Conservation (phyloP, 257 asterid species). For the Penstemon barbatus region DNA sequence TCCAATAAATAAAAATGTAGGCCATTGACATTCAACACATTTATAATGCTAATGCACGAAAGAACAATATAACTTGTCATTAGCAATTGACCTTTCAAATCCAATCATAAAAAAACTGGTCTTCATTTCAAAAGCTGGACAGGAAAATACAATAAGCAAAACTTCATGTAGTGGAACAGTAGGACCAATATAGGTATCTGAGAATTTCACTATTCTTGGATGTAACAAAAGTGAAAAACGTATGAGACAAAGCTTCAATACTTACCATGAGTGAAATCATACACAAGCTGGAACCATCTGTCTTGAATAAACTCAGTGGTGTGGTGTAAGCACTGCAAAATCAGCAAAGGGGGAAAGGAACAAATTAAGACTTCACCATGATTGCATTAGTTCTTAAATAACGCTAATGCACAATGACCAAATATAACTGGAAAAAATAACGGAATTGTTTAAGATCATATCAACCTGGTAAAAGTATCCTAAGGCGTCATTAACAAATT, state of each 20-base stretch:
- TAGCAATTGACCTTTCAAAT: not conserved
- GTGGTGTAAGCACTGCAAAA: slow-evolving; percentile 55
- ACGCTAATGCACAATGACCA: slow-evolving; percentile 19
- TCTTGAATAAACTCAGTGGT: slow-evolving; percentile 40
- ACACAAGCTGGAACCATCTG: slow-evolving; percentile 42
- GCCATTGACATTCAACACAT: not conserved
- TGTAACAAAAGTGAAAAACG: slow-evolving; percentile 10
- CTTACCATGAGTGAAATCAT: slow-evolving; percentile 40
- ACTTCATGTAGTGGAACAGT: not conserved
- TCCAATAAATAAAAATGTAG: slow-evolving; percentile 13
- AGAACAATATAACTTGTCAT: not conserved
- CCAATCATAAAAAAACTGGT: not conserved
- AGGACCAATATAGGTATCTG: slow-evolving; percentile 8
- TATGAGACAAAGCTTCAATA: slow-evolving; percentile 5
- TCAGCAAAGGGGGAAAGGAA: slow-evolving; percentile 29
- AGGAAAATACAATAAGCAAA: not conserved
- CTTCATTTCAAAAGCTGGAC: not conserved
- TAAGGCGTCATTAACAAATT: slow-evolving; percentile 11
- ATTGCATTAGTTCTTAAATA: slow-evolving; percentile 5
- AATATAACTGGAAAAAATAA: slow-evolving; percentile 9
- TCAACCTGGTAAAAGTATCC: not conserved
- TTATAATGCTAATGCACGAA: not conserved
- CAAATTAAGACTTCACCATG: slow-evolving; percentile 24
- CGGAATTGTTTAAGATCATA: not conserved
- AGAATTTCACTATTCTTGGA: slow-evolving; percentile 12